These are phyloP conservation scores for Neoboletus subvelutipes DNA, from an alignment of 768 basidiomycete genomes.

Conservation along the genomic window DNA sequence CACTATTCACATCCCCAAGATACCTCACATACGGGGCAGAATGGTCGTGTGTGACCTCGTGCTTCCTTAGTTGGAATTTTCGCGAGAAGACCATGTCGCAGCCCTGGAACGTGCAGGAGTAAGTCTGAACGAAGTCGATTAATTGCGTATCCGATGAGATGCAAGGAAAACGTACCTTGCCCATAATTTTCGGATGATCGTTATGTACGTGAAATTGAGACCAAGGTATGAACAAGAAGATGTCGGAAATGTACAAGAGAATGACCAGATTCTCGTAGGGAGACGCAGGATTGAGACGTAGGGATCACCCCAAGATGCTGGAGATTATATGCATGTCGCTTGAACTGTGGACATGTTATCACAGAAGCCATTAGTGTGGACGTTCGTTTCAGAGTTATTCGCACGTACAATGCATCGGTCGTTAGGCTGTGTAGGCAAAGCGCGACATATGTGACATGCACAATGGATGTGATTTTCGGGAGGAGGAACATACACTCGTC, in stretches of 20 bases:
- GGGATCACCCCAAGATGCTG: background rate
- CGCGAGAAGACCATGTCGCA: conserved; percentile 14
- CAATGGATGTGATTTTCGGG: background rate
- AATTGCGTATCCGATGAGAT: background rate
- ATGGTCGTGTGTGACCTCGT: conserved; percentile 6
- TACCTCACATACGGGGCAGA: conserved; percentile 2
- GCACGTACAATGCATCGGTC: background rate
- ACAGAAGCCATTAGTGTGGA: background rate
- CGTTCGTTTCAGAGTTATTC: background rate
- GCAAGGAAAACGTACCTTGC: background rate
- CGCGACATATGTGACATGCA: background rate
- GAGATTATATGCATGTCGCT: background rate
- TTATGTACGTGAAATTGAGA: background rate
- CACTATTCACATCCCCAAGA: background rate
- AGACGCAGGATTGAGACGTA: background rate
- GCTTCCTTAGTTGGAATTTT: conserved; percentile 11
- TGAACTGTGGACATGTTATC: background rate
- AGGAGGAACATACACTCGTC: background rate
- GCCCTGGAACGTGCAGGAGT: background rate
- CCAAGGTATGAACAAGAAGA: background rate
- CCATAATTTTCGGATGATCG: background rate
- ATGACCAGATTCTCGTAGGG: conserved; percentile 7
- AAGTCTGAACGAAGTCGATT: conserved; percentile 1
- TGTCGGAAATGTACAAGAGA: background rate
- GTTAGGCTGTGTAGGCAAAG: background rate